Base-by-base conservation (phyloP, 176 grass and related monocot species). In the Bromus sterilis region DNA sequence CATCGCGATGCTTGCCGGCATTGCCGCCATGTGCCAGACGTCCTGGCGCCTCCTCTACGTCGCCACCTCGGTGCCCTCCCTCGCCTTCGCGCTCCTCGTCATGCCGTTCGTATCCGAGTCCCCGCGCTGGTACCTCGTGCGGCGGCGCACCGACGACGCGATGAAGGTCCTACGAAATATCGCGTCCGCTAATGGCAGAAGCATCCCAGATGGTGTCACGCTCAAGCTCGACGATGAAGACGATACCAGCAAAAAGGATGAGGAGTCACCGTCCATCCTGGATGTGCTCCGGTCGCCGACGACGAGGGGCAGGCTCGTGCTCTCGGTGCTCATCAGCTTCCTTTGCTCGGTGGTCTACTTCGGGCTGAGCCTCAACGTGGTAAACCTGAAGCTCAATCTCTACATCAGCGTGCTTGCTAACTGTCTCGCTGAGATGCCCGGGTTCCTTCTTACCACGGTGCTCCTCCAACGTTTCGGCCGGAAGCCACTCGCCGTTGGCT, bases 301-400 rank as follows among this genome's bases (percentile, higher is more conserved):
- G 16, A 94, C 84, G 26, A 78, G 95, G n/a, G 9, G 70, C 12
- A 71, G 92, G 14, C 81, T 97, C n/a, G 48, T 92, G 37, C 87
- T 94, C 3, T 77, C 89, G 2, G 88, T 94, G 41, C 20, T 75
- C 40, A 91, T 94, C 70, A 94, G 91, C 63, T 75, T 94, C 20
- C 74, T 98, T 2, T 42, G 74, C 30, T 86, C 92, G 0, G 85
- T 87, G 36, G 92, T 94, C 11, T 98, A 98, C 88, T 94, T 91
- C 21, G 95, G 95, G 15, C 92, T 98, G 32, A 98, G 84, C 74
- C 92, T 94, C 56, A 98, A 98, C 40, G 95, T 98, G 0, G 95
- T 98, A 21, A 98, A 98, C 81, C 90, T 98, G 26, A 92, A 98
- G 79, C 89, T 86, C 74, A 89, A 98, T 78, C 81, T 98, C 20